Conservation (phyloP, 176 grass and related monocot genomes). For the sorghum (Sorghum bicolor) region DNA sequence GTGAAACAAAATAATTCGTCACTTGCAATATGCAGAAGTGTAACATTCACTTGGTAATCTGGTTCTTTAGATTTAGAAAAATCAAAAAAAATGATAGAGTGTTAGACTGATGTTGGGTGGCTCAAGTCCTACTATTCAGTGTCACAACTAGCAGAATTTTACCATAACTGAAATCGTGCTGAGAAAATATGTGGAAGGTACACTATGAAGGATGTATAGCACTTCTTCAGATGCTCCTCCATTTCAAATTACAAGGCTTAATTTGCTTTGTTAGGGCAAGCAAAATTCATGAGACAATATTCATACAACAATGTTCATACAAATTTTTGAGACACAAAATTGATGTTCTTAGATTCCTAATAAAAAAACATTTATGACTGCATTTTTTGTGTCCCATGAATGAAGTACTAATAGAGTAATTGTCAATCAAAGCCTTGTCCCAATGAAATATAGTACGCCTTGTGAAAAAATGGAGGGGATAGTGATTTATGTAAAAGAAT, state of each 20-base stretch:
- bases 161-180: neutral
- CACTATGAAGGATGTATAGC: neutral
- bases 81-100: neutral
- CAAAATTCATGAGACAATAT: too few species aligned
- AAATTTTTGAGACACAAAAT: neutral
- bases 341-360: neutral
- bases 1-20: constrained; percentile 11
- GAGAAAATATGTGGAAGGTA: constrained; percentile 5
- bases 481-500: constrained; percentile 5
- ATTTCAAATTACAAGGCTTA: neutral
- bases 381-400: neutral
- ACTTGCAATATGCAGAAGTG: neutral
- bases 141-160: neutral
- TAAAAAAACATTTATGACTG: neutral
- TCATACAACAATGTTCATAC: neutral
- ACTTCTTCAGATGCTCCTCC: neutral
- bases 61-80: neutral
- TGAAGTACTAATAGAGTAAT: neutral
- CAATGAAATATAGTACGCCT: neutral
- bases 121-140: neutral
- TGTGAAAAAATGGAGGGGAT: neutral
- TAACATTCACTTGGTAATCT: neutral
- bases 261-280: neutral
- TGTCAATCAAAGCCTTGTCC: neutral
- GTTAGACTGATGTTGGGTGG: neutral